phyloP scores from a whole-genome alignment of 805 yeast species.

The Myxozyma nipponensis region DNA sequence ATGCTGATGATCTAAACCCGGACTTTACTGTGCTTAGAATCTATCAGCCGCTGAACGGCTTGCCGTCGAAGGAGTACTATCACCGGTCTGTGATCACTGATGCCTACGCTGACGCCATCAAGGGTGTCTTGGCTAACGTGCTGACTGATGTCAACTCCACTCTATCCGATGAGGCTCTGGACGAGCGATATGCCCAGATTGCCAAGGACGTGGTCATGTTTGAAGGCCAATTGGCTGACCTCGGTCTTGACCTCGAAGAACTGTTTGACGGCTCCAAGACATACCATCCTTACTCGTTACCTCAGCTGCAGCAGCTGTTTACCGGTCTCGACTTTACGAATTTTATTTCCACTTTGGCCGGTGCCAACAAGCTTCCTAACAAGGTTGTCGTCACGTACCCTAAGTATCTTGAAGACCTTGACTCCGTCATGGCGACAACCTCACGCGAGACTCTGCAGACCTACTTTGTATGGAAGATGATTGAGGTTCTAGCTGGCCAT shows the following conservation, averaged over 20 bases:
- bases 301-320: conserved; percentile 17
- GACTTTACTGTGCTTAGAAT: conserved; percentile 17
- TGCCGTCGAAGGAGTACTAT: conserved; percentile 28
- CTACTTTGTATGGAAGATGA: conserved; percentile 28
- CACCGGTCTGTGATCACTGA: conserved; percentile 6
- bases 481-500: conserved; percentile 24
- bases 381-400: conserved; percentile 24
- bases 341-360: conserved; percentile 16
- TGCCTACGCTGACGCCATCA: conserved; percentile 18
- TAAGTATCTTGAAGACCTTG: conserved; percentile 18
- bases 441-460: conserved; percentile 27
- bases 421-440: conserved; percentile 14
- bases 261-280: conserved; percentile 24
- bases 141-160: conserved; percentile 15
- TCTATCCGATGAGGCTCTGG: conserved; percentile 8
- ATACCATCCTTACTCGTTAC: conserved; percentile 21
- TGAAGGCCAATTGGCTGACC: conserved; percentile 16
- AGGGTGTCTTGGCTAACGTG: conserved; percentile 21
- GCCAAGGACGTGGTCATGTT: conserved; percentile 25
- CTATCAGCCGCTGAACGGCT: conserved; percentile 25
- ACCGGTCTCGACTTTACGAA: conserved; percentile 16
- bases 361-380: conserved; percentile 10
- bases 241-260: conserved; percentile 27
- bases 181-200: conserved; percentile 14
- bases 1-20: conserved; percentile 27